Conservation (phyloP, 768 basidiomycete genomes). For the Pulveroboletus sp. region DNA sequence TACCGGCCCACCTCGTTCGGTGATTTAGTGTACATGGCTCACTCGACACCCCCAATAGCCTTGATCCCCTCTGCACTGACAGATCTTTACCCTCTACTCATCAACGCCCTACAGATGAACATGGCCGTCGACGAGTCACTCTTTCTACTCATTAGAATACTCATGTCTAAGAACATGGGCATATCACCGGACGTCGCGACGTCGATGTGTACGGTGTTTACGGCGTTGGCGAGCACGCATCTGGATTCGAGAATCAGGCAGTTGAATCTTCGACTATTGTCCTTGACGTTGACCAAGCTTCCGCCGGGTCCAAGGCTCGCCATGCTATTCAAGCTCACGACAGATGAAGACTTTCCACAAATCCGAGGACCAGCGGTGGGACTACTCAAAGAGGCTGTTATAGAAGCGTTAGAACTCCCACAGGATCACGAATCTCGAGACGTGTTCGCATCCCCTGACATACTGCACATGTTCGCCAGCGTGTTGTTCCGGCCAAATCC, state of each 20-base stretch:
- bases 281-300: constrained; percentile 47
- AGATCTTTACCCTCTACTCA: constrained; percentile 39
- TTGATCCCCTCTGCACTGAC: constrained; percentile 13
- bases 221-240: constrained; percentile 59
- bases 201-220: constrained; percentile 50
- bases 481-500: constrained; percentile 59
- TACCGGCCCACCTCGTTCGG: constrained; percentile 23
- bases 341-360: constrained; percentile 52
- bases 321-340: constrained; percentile 52
- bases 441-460: constrained; percentile 51
- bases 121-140: constrained; percentile 57
- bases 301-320: constrained; percentile 51
- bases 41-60: constrained; percentile 12
- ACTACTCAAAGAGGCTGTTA: constrained; percentile 62
- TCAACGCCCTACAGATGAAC: constrained; percentile 53
- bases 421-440: constrained; percentile 23
- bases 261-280: constrained; percentile 58
- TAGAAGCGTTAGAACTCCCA: constrained; percentile 46
- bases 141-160: constrained; percentile 46
- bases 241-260: constrained; percentile 58
- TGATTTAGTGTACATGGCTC: constrained; percentile 27
- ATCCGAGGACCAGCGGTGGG: constrained; percentile 70
- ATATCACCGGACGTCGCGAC: constrained; percentile 44
- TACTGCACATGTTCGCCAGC: constrained; percentile 59
- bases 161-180: constrained; percentile 11